Base-by-base conservation (phyloP, 306 rosid species). In the Quercus agrifolia region DNA sequence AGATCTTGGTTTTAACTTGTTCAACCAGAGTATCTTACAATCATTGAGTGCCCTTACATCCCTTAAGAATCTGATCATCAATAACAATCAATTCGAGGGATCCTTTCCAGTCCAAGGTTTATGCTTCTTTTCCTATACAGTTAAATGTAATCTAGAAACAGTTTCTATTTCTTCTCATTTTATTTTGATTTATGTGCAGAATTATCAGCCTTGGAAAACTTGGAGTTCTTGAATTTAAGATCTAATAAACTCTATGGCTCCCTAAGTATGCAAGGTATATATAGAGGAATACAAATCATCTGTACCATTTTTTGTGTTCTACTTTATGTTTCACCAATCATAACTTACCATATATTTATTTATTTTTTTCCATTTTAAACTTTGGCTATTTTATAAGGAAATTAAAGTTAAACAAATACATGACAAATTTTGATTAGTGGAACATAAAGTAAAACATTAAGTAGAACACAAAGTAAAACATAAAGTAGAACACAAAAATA, bases 161-260 rank as follows among this genome's bases (percentile, higher is more conserved):
- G 15, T 49, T 49, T 2, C 4, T 49, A 4, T 61, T 25, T 1
- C 18, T 41, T 19, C 8, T 4, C n/a, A 6, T 28, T 38, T 71
- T 6, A 27, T 10, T 46, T 31, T 20, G 4, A 11, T 58, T 20
- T 30, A 18, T 68, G 28, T 54, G 10, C 62, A 73, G 74, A 73
- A 14, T 3, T 79, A 56, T 68, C 74, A 13, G 51, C 19, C 63
- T 54, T 80, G 8, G 41, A 74, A 61, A 64, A 55, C 61, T 80
- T 74, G 59, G 78, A 74, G 56, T 54, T 11, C 10, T 64, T 80
- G 70, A 78, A 80, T 74, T 57, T 80, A 62, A 63, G 70, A 5
- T 1, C 0, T 1, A 55, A 66, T 55, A 0, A 0, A 7, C 18
- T 61, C 30, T 5, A 49, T 28, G 70, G 30, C 25, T 46, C 19